Evolutionary conservation across 148 eudicot species (phyloP).

Genomic region (Camellia sinensis): DNA sequence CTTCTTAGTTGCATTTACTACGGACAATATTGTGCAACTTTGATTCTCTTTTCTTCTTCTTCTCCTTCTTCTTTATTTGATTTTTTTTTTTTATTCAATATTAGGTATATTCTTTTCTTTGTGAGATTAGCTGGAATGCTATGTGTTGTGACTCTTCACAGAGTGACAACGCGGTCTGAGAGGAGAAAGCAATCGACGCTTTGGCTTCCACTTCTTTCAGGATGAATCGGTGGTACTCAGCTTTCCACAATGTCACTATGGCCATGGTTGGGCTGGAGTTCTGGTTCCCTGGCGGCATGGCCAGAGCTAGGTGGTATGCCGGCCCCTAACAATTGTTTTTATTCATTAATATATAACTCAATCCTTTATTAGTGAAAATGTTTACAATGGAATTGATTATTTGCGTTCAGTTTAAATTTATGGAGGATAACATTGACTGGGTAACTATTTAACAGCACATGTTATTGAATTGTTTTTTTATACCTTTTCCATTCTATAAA

Average conservation of each 20-base stretch:
- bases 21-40: constrained; percentile 4
- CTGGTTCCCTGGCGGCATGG: constrained; percentile 54
- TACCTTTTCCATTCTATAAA: no score
- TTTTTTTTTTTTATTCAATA: neutral
- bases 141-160: neutral
- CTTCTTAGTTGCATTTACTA: no score
- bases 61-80: neutral
- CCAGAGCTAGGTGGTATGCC: constrained; percentile 56
- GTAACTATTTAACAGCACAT: no score
- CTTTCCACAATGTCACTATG: constrained; percentile 68
- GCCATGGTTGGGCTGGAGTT: constrained; percentile 70
- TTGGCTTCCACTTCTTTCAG: constrained; percentile 65
- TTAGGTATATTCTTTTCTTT: neutral
- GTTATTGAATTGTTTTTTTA: no score
- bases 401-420: neutral
- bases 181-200: constrained; percentile 40
- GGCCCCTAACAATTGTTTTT: neutral
- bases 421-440: no score
- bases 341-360: neutral
- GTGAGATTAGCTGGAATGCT: neutral
- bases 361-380: neutral
- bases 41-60: neutral
- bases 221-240: constrained; percentile 73
- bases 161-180: constrained; percentile 29
- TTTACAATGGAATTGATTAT: neutral